phyloP scores from a whole-genome alignment of 192 early-diverging fungal species.

The Dispira simplex region DNA sequence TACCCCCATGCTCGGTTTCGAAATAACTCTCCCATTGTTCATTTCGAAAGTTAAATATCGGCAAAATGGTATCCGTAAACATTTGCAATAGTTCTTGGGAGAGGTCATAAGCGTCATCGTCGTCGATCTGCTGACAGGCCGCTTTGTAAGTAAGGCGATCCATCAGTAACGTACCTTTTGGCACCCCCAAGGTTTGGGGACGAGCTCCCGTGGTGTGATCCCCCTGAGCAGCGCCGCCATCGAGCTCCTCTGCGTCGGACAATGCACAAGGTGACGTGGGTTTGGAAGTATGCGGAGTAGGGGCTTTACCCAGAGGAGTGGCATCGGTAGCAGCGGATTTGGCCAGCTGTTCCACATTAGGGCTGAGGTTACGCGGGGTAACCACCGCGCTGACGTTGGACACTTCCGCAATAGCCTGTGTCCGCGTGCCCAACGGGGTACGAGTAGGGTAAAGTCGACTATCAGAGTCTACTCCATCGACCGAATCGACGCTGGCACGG shows the following conservation, averaged over 20 bases:
- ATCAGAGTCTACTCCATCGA: neutral
- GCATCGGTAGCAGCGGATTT: neutral
- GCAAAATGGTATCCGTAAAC: neutral
- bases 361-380: slow-evolving; percentile 2
- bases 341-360: neutral
- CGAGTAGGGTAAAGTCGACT: neutral
- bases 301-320: neutral
- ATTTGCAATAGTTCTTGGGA: neutral
- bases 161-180: no score
- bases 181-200: no score
- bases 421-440: neutral
- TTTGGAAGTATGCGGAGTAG: neutral
- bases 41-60: neutral
- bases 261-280: neutral
- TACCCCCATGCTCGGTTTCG: neutral
- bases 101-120: neutral
- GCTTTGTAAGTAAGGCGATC: no score
- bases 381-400: slow-evolving; percentile 4
- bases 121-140: neutral
- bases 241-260: neutral
- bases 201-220: no score
- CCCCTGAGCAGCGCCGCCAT: no score
- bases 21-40: neutral
- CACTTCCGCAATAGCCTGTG: slow-evolving; percentile 1
- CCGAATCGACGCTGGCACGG: neutral